A percentile compares a stretch with the other conserved stretches of the same genome.
Evolutionary conservation across 2,329 filamentous ascomycete species (phyloP).

Genomic region (Trichophyton mentagrophytes): DNA sequence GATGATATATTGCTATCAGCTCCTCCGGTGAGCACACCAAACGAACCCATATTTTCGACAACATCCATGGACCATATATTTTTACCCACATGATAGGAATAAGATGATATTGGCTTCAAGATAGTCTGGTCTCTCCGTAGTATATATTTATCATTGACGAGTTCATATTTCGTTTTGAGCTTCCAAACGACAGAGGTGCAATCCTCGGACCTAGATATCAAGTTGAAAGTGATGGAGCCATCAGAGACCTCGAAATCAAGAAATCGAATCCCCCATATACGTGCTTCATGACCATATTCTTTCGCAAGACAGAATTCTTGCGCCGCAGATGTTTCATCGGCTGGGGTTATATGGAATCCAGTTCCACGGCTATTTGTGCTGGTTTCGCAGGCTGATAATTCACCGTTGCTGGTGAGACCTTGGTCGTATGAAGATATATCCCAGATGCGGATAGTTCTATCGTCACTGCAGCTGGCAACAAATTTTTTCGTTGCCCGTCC

Average conservation of each 20-base stretch:
- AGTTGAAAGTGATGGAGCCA: constrained; percentile 26
- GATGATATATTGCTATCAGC: constrained; percentile 56
- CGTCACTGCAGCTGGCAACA: constrained; percentile 89
- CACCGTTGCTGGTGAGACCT: constrained; percentile 21
- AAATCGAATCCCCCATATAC: constrained; percentile 81
- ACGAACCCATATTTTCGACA: constrained; percentile 11
- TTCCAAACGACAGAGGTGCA: constrained; percentile 63
- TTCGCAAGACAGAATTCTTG: constrained; percentile 48
- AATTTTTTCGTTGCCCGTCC: constrained; percentile 40
- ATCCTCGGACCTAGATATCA: constrained; percentile 80
- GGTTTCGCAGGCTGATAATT: neutral
- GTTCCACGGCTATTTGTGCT: constrained; percentile 38
- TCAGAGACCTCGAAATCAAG: constrained; percentile 23
- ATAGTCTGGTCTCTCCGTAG: constrained; percentile 15
- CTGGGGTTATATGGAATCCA: constrained; percentile 43
- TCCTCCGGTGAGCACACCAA: constrained; percentile 58
- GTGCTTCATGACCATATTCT: constrained; percentile 73
- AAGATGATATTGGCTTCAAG: constrained; percentile 43
- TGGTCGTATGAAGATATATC: constrained; percentile 51
- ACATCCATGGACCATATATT: constrained; percentile 70
- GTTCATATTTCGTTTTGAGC: constrained; percentile 30
- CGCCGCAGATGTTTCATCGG: constrained; percentile 23
- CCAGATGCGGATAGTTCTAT: constrained; percentile 81
- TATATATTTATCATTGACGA: constrained; percentile 13
- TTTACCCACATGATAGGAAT: constrained; percentile 65